These are phyloP conservation scores for Penstemon newberryi DNA, from an alignment of 257 asterid genomes.

Conservation along the genomic window DNA sequence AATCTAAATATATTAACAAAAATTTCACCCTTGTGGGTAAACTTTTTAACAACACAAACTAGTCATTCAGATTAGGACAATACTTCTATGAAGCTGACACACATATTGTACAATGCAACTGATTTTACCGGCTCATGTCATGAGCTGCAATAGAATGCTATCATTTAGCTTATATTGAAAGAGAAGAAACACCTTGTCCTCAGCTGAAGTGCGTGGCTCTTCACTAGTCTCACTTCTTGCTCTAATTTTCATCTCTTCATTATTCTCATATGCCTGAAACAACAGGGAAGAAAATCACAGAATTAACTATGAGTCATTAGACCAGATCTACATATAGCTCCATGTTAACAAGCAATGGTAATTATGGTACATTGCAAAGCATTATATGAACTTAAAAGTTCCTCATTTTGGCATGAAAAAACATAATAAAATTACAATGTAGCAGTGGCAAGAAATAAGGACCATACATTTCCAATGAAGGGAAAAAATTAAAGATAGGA, in stretches of 20 bases:
- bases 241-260: conserved; percentile 61
- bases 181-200: conserved; percentile 68
- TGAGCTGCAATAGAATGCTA: conserved; percentile 20
- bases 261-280: conserved; percentile 70
- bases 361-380: conserved; percentile 23
- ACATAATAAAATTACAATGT: background rate
- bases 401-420: background rate
- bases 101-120: conserved; percentile 18
- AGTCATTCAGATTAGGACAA: background rate
- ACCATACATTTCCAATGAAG: background rate
- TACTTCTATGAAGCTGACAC: conserved; percentile 22
- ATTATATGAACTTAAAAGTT: background rate
- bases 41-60: conserved; percentile 16
- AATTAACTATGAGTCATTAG: conserved; percentile 15
- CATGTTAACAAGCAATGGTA: conserved; percentile 22
- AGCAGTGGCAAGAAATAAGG: background rate
- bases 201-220: conserved; percentile 46
- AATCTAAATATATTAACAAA: conserved; percentile 3
- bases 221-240: conserved; percentile 61
- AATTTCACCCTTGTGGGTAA: background rate
- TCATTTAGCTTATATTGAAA: conserved; percentile 11
- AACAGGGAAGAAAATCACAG: conserved; percentile 20
- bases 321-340: conserved; percentile 13
- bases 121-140: conserved; percentile 29
- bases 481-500: background rate